Base-by-base conservation (phyloP, 495 filamentous ascomycete species). In the Penicillium paxilli region DNA sequence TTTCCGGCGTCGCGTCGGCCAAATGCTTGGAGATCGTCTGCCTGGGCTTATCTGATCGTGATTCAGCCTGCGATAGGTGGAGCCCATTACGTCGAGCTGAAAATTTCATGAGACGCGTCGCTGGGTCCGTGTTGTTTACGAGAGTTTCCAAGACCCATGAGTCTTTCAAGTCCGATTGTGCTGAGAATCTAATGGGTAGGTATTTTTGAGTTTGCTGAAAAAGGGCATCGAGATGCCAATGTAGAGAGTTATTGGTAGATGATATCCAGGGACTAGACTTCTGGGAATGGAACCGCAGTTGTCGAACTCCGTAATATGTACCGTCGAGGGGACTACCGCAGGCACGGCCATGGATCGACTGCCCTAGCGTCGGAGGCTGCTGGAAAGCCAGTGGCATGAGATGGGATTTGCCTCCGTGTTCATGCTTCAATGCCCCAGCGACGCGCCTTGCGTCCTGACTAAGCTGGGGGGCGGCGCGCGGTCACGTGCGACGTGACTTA, bases 401-500 rank as follows among this genome's bases (percentile, higher is more conserved):
- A 44, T 8, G 25, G 8, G 3, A 37, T 12, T 38, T 23, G 40
- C 40, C 40, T n/a, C 30, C 30, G n/a, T 54, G 42, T 38, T 52
- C 12, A 20, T 24, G 28, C 30, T 47, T 52, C 35, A 28, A 40
- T 51, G 42, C 12, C 21, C 23, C 20, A 17, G 24, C 44, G 54
- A 66, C 61, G 57, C 54, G 57, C 54, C 57, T 54, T 61, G 55
- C 57, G 44, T 58, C 47, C 25, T 52, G 53, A 52, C 37, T 33
- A 53, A 54, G 38, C 58, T n/a, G n/a, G 35, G 46, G 42, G 37
- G 22, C 37, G 51, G 47, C 55, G 59, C 67, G 65, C 40, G 19
- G 48, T 78, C 72, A 78, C 73, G 74, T 78, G 74, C 57, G 55
- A 61, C 72, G 74, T 71, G 74, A 75, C 70, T 68, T 66, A 66